These are phyloP conservation scores for Artemisia argyi DNA, from an alignment of 129 eudicot species.

Conservation along the genomic window DNA sequence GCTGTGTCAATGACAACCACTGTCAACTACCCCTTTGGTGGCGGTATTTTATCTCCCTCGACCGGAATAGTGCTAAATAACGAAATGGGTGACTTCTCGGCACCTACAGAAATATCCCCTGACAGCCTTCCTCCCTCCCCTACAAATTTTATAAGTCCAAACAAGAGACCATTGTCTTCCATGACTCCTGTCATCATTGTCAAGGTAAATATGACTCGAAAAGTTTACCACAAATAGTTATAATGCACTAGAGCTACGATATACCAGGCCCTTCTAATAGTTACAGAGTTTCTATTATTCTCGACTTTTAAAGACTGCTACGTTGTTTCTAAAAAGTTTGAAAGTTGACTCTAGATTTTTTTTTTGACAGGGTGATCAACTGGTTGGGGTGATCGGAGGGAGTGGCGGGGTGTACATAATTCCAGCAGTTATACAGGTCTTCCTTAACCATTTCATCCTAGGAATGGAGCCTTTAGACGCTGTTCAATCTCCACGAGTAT, in stretches of 20 bases:
- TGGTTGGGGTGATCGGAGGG: slow-evolving; percentile 95
- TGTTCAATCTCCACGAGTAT: slow-evolving; percentile 80
- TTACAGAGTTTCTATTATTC: not conserved
- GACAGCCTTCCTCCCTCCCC: too few relatives aligned
- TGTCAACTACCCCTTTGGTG: slow-evolving; percentile 76
- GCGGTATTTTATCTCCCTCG: slow-evolving; percentile 67
- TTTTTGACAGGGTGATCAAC: slow-evolving; percentile 60
- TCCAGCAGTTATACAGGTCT: slow-evolving; percentile 82
- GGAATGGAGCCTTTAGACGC: slow-evolving; percentile 87
- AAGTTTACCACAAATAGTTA: too few relatives aligned
- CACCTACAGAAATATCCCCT: not conserved
- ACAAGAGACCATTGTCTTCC: slow-evolving; percentile 42
- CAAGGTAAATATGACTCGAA: not conserved
- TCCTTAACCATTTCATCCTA: slow-evolving; percentile 81
- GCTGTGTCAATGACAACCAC: slow-evolving; percentile 90
- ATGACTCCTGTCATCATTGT: slow-evolving; percentile 33
- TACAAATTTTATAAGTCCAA: too few relatives aligned
- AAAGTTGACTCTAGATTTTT: slow-evolving; percentile 1
- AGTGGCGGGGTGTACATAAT: slow-evolving; percentile 87
- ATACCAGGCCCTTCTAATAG: too few relatives aligned
- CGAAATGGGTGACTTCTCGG: not conserved
- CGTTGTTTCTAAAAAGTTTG: not conserved
- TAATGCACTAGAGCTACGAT: too few relatives aligned
- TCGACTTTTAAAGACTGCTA: not conserved
- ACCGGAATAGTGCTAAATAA: slow-evolving; percentile 42